Base-by-base conservation (phyloP, 169 alveolate genomes). In the Perkinsus chesapeaki region DNA sequence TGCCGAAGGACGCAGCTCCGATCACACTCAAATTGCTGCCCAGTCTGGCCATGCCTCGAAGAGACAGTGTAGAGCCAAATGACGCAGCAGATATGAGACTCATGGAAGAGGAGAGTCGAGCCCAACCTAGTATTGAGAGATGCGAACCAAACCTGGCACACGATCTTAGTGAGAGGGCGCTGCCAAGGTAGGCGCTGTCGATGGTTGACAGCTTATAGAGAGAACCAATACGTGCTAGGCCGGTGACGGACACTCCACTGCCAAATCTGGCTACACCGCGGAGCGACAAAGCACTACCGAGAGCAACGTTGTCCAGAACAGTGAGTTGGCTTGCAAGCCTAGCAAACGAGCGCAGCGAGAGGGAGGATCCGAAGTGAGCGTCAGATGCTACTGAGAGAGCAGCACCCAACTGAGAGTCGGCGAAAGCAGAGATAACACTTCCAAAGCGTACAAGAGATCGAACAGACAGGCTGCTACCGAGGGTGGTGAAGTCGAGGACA, bases 271-370 rank as follows among this genome's bases (percentile, higher is more conserved):
- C 93, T 9, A 31, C 39, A 82, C 95, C 93, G 3, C 48, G 95
- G 48, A 60, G 39, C 43, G 91, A 27, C 60, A 91, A n/a, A 0
- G 90, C 39, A 27, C 39, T 31, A 43, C 48, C 95, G 39, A 73
- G 73, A 38, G 91, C 91, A 37, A 48, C 92, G 91, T 72, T n/a
- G 91, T 93, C 95, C 34, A 90, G 90, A n/a, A n/a, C 90, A 3
- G 91, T 39, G 36, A 91, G 0, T n/a, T 12, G 31, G 20, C 43
- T 90, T 23, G 47, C 39, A 20, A 36, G 43, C n/a, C 92, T 31
- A 36, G 92, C 39, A 39, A 90, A 90, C 47, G 39, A 23, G n/a
- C 92, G 36, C 39, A 90, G 47, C 5, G 48, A 36, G n/a, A 90
- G 43, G 9, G 47, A 34, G 39, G 48, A 36, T n/a, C 92, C 92